Evolutionary conservation across 768 basidiomycete species (phyloP), one percentile per base, ranked within the genome.

Genomic region (Mycena filopes): DNA sequence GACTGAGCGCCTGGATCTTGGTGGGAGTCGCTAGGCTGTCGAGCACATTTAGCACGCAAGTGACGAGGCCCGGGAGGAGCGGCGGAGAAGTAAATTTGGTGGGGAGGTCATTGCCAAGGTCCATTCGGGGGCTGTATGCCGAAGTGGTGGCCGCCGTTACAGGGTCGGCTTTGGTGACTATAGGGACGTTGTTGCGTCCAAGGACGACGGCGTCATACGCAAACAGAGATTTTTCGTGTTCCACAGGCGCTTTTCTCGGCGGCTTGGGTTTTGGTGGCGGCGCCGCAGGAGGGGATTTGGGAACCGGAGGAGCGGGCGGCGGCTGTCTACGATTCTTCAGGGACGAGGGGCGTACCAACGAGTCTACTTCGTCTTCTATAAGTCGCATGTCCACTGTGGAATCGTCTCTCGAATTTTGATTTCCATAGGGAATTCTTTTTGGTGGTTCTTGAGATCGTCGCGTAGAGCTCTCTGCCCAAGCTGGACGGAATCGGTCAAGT

Each of bases 1-100:
- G 71, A 23, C 91, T 86, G 49, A 94, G 80, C 0, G 87, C 82
- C 73, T 95, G 94, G n/a, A 96, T 95, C 0, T 89, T 86, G 0
- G 93, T 94, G 3, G 95, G 93, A 10, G 53, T 72, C 1, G 87
- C 84, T 28, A 81, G 69, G 8, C 77, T 78, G 3, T 91, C 92
- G 10, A 94, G 80, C 2, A 86, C 75, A 26, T 87, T 86, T 10
- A 80, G 76, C 11, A 95, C 71, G 41, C 86, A 87, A 18, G 82
- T 75, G 16, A 89, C 71, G 25, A 96, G 80, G 9, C 89, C 90
- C 0, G 86, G 84, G 63, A 91, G 79, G 16, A 96, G 80, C 0
- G 91, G 88, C 11, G 93, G 91, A 0, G 91, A 89, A 1, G 83
- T 75, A 75, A 94, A 95, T 9, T 67, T 69, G 2, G 82, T 78